Evolutionary conservation across 2,329 filamentous ascomycete species (phyloP).

Genomic region (Neonectria hederae): DNA sequence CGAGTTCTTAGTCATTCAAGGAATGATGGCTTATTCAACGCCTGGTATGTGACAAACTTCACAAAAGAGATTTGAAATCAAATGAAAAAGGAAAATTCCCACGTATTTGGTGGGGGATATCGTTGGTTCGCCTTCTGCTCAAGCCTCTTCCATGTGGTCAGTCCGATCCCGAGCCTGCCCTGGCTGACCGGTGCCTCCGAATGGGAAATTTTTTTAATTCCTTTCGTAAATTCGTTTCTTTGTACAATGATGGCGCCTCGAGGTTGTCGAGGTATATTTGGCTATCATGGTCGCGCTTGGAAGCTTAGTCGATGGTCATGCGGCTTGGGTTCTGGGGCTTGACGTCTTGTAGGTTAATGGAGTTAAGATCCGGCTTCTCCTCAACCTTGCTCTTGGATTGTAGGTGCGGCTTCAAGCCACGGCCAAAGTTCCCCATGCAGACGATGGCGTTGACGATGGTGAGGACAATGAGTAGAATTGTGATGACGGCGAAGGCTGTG

Average conservation of each 20-base stretch:
- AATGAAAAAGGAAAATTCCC: conserved; percentile 36
- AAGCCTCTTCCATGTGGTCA: conserved; percentile 38
- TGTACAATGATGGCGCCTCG: conserved; percentile 40
- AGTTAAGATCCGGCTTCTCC: conserved; percentile 66
- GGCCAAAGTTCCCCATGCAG: conserved; percentile 91
- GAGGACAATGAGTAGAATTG: conserved; percentile 85
- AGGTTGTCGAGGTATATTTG: conserved; percentile 2
- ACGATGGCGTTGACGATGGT: conserved; percentile 89
- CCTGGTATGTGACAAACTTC: conserved; percentile 36
- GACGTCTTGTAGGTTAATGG: conserved; percentile 65
- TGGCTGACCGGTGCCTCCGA: conserved; percentile 42
- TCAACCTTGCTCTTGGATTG: conserved; percentile 60
- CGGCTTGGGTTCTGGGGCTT: conserved; percentile 64
- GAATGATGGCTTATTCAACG: conserved; percentile 38
- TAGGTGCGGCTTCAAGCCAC: conserved; percentile 88
- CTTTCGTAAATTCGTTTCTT: conserved; percentile 51
- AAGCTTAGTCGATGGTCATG: conserved; percentile 68
- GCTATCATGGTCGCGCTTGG: conserved; percentile 21
- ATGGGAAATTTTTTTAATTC: conserved; percentile 36
- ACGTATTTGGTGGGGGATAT: conserved; percentile 40
- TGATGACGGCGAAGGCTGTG: conserved; percentile 93
- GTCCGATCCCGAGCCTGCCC: conserved; percentile 42
- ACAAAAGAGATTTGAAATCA: conserved; percentile 26
- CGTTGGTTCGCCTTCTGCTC: conserved; percentile 42
- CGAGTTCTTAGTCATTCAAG: conserved; percentile 34